Conservation (phyloP, 257 asterid genomes). For the Schizonepeta tenuifolia region DNA sequence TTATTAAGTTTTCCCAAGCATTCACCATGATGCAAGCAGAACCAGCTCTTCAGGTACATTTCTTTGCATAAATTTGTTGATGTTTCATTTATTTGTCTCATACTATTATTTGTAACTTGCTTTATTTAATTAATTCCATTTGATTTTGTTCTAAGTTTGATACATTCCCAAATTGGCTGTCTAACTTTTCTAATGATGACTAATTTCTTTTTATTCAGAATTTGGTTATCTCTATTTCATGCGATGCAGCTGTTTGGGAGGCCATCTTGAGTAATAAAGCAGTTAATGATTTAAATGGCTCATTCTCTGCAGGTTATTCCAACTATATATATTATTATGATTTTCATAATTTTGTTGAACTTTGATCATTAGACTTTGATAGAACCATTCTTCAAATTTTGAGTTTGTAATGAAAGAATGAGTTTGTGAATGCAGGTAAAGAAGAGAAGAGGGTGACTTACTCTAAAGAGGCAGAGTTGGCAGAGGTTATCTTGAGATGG, state of each 20-base stretch:
- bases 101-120: neutral
- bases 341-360: neutral
- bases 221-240: conserved; percentile 56
- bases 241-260: conserved; percentile 70
- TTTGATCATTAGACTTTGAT: too few species aligned
- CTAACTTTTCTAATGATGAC: neutral
- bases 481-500: conserved; percentile 48
- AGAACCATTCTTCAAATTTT: neutral
- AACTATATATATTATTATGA: neutral
- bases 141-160: neutral
- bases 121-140: neutral
- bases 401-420: neutral
- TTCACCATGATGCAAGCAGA: conserved; percentile 55
- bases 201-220: conserved; percentile 37
- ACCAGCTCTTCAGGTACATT: conserved; percentile 53
- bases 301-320: conserved; percentile 50
- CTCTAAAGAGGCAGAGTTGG: conserved; percentile 33
- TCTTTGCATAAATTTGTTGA: neutral
- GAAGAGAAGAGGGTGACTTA: conserved; percentile 31
- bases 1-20: conserved; percentile 49
- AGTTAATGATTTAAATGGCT: conserved; percentile 51
- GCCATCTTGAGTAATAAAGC: conserved; percentile 58
- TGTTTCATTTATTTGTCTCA: neutral
- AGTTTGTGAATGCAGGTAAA: conserved; percentile 39
- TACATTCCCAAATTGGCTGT: too few species aligned